phyloP scores from a whole-genome alignment of 2,329 filamentous ascomycete species.

The Pseudogymnoascus pannorum region DNA sequence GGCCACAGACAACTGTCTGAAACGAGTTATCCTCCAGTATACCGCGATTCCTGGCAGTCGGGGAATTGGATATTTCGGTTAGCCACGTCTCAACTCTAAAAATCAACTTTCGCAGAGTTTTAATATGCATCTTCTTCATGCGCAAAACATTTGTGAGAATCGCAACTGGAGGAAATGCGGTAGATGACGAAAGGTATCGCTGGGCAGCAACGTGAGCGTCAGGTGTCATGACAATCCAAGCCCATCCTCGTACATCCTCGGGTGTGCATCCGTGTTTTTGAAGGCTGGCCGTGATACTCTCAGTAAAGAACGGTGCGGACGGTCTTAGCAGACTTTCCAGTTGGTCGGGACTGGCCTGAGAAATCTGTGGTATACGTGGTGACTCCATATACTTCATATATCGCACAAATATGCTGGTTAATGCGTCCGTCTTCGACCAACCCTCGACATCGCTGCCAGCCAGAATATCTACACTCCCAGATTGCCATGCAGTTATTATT shows the following conservation, averaged over 20 bases:
- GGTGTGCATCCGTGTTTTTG: slow-evolving; percentile 14
- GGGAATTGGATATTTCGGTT: neutral
- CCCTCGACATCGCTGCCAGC: neutral
- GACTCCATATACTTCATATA: neutral
- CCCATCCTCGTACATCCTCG: slow-evolving; percentile 25
- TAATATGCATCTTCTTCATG: slow-evolving; percentile 17
- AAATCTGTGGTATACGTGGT: neutral
- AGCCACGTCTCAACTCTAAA: neutral
- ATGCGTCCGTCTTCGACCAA: neutral
- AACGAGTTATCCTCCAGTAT: slow-evolving; percentile 18
- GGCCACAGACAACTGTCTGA: slow-evolving; percentile 16
- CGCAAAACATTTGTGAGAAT: slow-evolving; percentile 24
- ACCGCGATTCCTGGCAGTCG: neutral
- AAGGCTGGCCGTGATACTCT: slow-evolving; percentile 10
- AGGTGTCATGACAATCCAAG: slow-evolving; percentile 21
- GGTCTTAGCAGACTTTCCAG: neutral
- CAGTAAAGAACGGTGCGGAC: neutral
- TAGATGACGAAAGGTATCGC: slow-evolving; percentile 18
- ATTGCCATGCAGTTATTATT: neutral
- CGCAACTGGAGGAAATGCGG: slow-evolving; percentile 18
- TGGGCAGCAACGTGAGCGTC: slow-evolving; percentile 18
- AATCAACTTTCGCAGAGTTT: slow-evolving; percentile 12
- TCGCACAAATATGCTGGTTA: neutral
- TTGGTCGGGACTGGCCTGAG: neutral
- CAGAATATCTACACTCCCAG: neutral